Evolutionary conservation across 495 filamentous ascomycete species (phyloP).

Genomic region (Aspergillus carlsbadensis): DNA sequence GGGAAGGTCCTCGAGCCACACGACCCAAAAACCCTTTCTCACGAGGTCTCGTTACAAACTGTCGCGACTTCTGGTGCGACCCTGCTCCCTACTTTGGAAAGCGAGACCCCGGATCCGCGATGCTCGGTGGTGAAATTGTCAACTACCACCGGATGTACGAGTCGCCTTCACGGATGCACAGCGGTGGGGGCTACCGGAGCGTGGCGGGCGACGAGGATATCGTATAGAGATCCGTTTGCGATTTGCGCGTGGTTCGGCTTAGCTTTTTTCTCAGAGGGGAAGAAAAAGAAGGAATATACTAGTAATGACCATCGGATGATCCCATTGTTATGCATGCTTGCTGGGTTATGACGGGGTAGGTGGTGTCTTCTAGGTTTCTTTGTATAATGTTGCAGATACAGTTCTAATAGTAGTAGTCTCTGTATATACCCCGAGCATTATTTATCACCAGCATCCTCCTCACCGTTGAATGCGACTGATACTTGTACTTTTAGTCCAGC

Average conservation of each 20-base stretch:
- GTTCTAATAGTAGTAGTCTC: neutral
- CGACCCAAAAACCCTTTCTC: conserved; percentile 79
- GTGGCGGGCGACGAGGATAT: conserved; percentile 37
- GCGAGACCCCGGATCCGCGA: conserved; percentile 67
- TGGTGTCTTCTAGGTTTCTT: neutral
- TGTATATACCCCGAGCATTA: conserved; percentile 13
- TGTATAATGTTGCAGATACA: conserved; percentile 19
- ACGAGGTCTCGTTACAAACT: conserved; percentile 77
- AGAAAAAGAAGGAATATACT: neutral
- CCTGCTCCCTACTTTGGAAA: conserved; percentile 76
- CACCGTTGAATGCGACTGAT: neutral
- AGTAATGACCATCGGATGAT: conserved; percentile 12
- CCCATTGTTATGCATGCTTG: conserved; percentile 10
- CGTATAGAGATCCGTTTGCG: neutral
- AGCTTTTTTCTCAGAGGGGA: conserved; percentile 8
- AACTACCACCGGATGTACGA: conserved; percentile 93
- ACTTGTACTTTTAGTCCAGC: neutral
- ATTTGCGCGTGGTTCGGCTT: neutral
- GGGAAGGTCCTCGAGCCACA: conserved; percentile 46
- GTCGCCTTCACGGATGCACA: conserved; percentile 65
- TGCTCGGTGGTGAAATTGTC: conserved; percentile 74
- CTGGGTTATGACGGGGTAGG: neutral
- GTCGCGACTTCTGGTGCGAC: conserved; percentile 96
- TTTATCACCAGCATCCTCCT: neutral
- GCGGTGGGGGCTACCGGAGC: conserved; percentile 41